Base-by-base conservation (phyloP, 176 grass and related monocot genomes). In the Juncus effusus region DNA sequence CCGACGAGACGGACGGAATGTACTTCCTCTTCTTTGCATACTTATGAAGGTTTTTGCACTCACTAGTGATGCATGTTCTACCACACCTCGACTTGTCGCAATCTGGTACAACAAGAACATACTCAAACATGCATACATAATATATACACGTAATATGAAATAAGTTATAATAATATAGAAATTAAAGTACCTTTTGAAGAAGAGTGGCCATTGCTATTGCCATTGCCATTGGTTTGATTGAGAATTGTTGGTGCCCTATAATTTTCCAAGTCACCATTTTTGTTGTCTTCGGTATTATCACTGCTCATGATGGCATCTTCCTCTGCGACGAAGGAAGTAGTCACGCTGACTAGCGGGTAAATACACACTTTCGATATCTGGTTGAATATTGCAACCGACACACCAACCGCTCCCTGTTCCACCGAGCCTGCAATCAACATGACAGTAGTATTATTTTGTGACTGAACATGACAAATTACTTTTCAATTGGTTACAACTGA, bases 301-400 rank as follows among this genome's bases (percentile, higher is more conserved):
- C 70, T 69, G 16, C 76, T 84, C 37, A 99, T 99, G 85, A 93
- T 86, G 40, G 94, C 88, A 62, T 99, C 85, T 87, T 99, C 94
- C 83, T 99, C 94, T 8, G 94, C 94, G 0, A 99, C 94, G 65
- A 99, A 99, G 37, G 94, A 99, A 61, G 94, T 99, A 4, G 94
- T 87, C 3, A 99, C 94, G 40, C 94, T 99, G 12, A 99, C 88
- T 55, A 99, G 88, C 49, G 94, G 94, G 64, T 93, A 99, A 60
- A 99, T 99, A 2, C 85, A 99, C 64, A 99, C 73, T 84, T 99
- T 99, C 1, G 94, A 89, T 12, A 93, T 78, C 67, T 99, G 94
- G 67, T 99, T 99, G 78, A 99, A 99, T 78, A 99, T 89, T 47
- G 94, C 88, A 63, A 99, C 88, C 19, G 94, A 86, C 50, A 99